Base-by-base conservation (phyloP, 2,329 filamentous ascomycete genomes). In the Sporothrix curviconia region DNA sequence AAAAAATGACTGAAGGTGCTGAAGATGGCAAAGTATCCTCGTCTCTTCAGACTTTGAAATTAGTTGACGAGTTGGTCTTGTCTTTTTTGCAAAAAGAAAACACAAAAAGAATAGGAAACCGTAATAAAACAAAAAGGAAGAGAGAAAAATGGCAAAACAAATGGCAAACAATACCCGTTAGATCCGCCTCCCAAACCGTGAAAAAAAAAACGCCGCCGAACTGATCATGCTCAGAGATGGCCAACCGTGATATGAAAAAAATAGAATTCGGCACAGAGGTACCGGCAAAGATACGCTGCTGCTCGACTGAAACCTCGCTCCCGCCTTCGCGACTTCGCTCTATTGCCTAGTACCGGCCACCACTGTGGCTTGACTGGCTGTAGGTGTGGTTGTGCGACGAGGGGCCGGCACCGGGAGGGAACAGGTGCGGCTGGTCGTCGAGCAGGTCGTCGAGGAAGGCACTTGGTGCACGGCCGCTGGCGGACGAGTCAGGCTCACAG, bases 371-470 rank as follows among this genome's bases (percentile, higher is more conserved):
- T 19, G 66, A 63, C 36, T 66, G 67, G 60, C 61, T 62, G 61
- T 64, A 67, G 22, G 61, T 62, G 17, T 65, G 65, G 39, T 52
- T 64, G 64, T 56, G 63, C 59, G 43, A n/a, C n/a, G n/a, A 59
- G 64, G 43, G 66, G 67, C 14, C 50, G 7, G 57, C 32, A n/a
- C 32, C 58, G 3, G 78, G 75, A 11, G 79, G 79, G 55, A 82
- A 74, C 62, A 73, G 70, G 37, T 74, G 74, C 6, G 78, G 76
- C 66, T 91, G 86, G 62, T 88, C 89, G 66, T 91, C 90, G 60
- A 96, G 86, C 51, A 97, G 72, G 69, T 96, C 91, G 59, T 97
- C 92, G 39, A 97, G 77, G 69, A 91, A 96, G 17, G 90, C 89
- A 69, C 90, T 95, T 0, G 92, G 92, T 15, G 91, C 87, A 58